phyloP scores from a whole-genome alignment of 2,329 filamentous ascomycete genomes.

The Thielaviopsis populi region DNA sequence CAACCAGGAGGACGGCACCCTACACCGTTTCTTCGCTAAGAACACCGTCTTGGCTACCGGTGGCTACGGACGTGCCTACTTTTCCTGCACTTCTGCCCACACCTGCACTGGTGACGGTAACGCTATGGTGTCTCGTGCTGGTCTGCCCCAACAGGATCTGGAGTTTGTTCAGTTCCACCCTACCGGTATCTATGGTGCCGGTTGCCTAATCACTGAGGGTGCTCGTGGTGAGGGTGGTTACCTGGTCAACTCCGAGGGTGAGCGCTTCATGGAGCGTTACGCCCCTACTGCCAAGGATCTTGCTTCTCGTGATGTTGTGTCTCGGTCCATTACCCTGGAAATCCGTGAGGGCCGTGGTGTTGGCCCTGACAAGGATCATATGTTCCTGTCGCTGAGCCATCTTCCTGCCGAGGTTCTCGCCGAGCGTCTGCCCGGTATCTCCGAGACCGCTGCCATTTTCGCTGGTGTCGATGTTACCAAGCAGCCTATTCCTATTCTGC shows the following conservation, averaged over 20 bases:
- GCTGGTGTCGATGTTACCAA: constrained; percentile 92
- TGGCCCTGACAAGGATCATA: constrained; percentile 92
- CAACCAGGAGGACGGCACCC: constrained; percentile 96
- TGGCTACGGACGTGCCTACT: constrained; percentile 95
- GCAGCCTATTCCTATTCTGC: constrained; percentile 90
- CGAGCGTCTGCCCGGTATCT: constrained; percentile 95
- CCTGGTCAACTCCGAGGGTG: constrained; percentile 91
- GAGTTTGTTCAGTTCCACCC: constrained; percentile 99
- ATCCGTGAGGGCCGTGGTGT: constrained; percentile 96
- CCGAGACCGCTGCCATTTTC: constrained; percentile 95
- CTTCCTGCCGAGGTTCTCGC: constrained; percentile 81
- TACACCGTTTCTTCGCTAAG: constrained; percentile 92
- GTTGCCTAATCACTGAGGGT: constrained; percentile 94
- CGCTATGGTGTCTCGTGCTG: constrained; percentile 97
- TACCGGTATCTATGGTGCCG: constrained; percentile 96
- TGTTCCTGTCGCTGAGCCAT: constrained; percentile 95
- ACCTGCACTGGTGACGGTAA: constrained; percentile 98
- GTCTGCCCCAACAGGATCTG: constrained; percentile 95
- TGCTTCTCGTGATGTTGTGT: constrained; percentile 89
- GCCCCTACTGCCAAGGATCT: constrained; percentile 96
- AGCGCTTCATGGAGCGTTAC: constrained; percentile 99
- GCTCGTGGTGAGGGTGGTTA: constrained; percentile 97
- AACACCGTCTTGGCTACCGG: constrained; percentile 95
- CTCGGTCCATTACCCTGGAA: constrained; percentile 95
- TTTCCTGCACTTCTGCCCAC: constrained; percentile 94